Evolutionary conservation across 352 stramenopile species (phyloP).

Genomic region (Globisporangium yorkense): DNA sequence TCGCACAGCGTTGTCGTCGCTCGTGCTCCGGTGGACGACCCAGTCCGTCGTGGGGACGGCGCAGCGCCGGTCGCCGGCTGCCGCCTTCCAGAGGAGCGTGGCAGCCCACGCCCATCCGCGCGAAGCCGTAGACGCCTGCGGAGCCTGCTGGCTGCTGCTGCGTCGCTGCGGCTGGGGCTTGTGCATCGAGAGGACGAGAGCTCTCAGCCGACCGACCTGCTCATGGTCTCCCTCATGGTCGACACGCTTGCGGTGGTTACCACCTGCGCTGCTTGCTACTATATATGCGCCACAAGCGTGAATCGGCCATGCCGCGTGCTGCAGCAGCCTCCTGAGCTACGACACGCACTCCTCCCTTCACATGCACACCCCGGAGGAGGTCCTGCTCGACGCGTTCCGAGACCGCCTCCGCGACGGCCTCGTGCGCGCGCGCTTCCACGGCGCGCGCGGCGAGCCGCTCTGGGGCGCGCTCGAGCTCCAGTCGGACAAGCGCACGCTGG

Average conservation of each 20-base stretch:
- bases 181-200: not conserved
- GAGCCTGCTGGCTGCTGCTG: not conserved
- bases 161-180: not conserved
- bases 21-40: slow-evolving; percentile 17
- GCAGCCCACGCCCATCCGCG: slow-evolving; percentile 37
- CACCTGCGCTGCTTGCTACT: too few species aligned
- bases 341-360: too few species aligned
- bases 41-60: slow-evolving; percentile 34
- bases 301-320: too few species aligned
- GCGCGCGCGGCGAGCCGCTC: slow-evolving; percentile 35
- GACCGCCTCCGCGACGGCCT: slow-evolving; percentile 57
- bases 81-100: slow-evolving; percentile 20
- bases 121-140: not conserved
- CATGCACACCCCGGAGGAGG: slow-evolving; percentile 14
- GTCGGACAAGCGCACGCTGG: slow-evolving; percentile 55
- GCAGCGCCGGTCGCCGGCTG: slow-evolving; percentile 16
- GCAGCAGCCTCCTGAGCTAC: too few species aligned
- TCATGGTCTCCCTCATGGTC: too few species aligned
- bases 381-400: slow-evolving; percentile 37
- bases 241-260: too few species aligned
- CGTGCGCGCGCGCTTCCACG: slow-evolving; percentile 45
- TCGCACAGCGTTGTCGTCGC: not conserved
- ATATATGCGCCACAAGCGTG: too few species aligned
- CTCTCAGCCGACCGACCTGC: too few species aligned
- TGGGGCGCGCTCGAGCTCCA: slow-evolving; percentile 50